Base-by-base conservation (phyloP, 306 rosid genomes). In the Lathyrus oleraceus region DNA sequence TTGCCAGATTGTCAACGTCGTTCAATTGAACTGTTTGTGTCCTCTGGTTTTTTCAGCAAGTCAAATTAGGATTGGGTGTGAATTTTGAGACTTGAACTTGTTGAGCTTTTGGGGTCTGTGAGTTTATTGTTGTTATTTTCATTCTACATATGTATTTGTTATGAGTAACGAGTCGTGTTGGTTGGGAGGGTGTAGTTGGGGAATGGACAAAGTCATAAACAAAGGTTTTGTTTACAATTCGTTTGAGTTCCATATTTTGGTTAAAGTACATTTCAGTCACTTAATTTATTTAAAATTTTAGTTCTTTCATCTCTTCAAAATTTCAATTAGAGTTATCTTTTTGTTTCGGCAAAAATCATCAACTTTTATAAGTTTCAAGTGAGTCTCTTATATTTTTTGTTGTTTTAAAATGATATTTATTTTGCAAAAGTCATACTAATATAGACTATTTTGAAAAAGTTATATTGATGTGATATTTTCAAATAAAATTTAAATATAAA, bases 71-170 rank as follows among this genome's bases (percentile, higher is more conserved):
- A 78, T 75, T 77, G 30, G 70, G 80, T 80, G 77, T 81, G 82
- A 76, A 65, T 82, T 79, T 79, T 70, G 78, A 79, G 84, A 62
- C 67, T 73, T 62, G 61, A 40, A 40, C 14, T 67, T 60, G 75
- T 78, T 74, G 78, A 81, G 85, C 81, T 75, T 77, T 76, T 62
- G 61, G 81, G 71, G 75, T 83, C 71, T 73, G 80, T 67, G 85
- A 53, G 85, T 82, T 79, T 73, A 63, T 65, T 77, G n/a, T 21
- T 65, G 52, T 53, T 70, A 58, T 64, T 76, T 75, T 74, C 47
- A 75, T 80, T 75, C 77, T 65, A 75, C 65, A 57, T 65, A 8
- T 76, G 81, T 64, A 72, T 67, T 76, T 75, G 70, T 67, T 79
- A 61, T 27, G 15, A 67, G 76, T 78, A 23, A 35, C 12, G 79